phyloP scores from a whole-genome alignment of 768 basidiomycete species.

The Phanerochaete sordida region DNA sequence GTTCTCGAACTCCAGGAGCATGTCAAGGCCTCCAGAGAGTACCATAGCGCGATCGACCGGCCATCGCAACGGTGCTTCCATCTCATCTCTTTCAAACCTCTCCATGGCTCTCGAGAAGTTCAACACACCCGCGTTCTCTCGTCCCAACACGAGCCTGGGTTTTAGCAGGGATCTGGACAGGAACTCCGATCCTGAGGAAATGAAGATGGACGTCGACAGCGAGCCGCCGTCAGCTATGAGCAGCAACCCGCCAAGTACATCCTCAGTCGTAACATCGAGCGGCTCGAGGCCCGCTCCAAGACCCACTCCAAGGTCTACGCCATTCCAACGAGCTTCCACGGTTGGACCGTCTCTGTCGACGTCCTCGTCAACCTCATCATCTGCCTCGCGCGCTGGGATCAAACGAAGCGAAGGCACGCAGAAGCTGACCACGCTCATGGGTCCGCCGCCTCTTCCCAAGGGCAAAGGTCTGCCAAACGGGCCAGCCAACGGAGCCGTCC shows the following conservation, averaged over 20 bases:
- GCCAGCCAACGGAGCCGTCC: not conserved
- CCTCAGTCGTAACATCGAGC: not conserved
- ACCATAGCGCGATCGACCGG: slow-evolving; percentile 25
- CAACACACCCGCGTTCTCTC: slow-evolving; percentile 57
- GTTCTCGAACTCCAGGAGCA: not conserved
- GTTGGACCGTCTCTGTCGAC: not conserved
- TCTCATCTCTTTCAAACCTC: slow-evolving; percentile 51
- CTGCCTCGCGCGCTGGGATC: not conserved
- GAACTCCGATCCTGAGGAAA: slow-evolving; percentile 12
- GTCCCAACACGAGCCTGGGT: slow-evolving; percentile 71
- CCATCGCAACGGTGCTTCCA: slow-evolving; percentile 4
- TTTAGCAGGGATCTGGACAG: slow-evolving; percentile 36
- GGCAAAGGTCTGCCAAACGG: not conserved
- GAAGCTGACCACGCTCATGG: slow-evolving; percentile 18
- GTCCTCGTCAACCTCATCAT: not conserved
- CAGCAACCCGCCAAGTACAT: not conserved
- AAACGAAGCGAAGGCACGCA: not conserved
- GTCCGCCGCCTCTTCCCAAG: slow-evolving; percentile 18
- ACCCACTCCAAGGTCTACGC: not conserved
- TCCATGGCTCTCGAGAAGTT: slow-evolving; percentile 69
- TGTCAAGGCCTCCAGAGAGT: slow-evolving; percentile 4
- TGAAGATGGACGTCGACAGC: slow-evolving; percentile 1
- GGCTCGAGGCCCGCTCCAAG: too few species aligned
- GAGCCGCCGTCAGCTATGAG: not conserved
- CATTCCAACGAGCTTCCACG: slow-evolving; percentile 10